Conservation (phyloP, 805 yeast genomes). For the Ogataea populi-albae region DNA sequence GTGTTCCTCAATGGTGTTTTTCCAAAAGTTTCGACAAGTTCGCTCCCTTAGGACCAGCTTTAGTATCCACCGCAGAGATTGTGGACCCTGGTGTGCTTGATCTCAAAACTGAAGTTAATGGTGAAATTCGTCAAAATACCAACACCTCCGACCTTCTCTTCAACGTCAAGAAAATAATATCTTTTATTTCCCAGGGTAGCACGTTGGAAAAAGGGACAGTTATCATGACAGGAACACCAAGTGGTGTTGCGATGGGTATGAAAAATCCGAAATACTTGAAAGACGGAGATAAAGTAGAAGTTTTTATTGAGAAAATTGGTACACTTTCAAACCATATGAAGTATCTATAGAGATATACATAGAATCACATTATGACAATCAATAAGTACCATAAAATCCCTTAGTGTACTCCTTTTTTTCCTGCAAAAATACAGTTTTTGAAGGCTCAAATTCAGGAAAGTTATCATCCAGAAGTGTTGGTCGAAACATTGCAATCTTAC, state of each 20-base stretch:
- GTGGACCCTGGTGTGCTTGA: conserved; percentile 34
- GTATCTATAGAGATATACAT: neutral
- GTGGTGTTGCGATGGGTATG: conserved; percentile 46
- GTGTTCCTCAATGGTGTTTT: conserved; percentile 51
- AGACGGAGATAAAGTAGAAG: conserved; percentile 43
- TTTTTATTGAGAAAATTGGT: conserved; percentile 43
- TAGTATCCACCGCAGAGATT: conserved; percentile 34
- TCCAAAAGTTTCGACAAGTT: conserved; percentile 55
- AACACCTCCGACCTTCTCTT: conserved; percentile 50
- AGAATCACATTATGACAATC: neutral
- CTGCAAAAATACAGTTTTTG: conserved; percentile 1
- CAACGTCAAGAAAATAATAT: conserved; percentile 39
- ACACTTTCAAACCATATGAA: conserved; percentile 37
- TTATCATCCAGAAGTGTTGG: conserved; percentile 2
- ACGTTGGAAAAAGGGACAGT: conserved; percentile 53
- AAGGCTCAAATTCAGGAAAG: conserved; percentile 2
- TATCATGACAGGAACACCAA: conserved; percentile 56
- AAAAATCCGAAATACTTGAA: conserved; percentile 41
- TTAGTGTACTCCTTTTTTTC: conserved; percentile 1
- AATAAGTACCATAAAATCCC: neutral
- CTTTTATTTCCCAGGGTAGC: conserved; percentile 49
- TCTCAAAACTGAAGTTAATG: conserved; percentile 44
- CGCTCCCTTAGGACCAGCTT: conserved; percentile 58
- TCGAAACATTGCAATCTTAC: conserved; percentile 1
- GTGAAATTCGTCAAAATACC: conserved; percentile 44